Evolutionary conservation across 306 rosid genomes (phyloP), one percentile per base, ranked within the genome.

Genomic region (Hippophae rhamnoides): DNA sequence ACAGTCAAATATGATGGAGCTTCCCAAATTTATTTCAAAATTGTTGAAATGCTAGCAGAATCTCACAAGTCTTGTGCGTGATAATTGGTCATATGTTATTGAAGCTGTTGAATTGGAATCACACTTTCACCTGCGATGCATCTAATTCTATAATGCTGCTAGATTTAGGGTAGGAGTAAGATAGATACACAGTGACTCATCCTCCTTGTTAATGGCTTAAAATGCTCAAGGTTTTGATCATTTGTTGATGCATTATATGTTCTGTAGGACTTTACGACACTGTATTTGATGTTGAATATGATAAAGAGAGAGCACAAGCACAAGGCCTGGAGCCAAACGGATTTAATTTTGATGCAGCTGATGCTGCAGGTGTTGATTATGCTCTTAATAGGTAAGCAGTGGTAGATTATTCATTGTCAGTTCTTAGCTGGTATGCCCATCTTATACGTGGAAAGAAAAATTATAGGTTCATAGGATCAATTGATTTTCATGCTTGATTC

Each of bases 251-350:
- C 56, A 8, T 54, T 27, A 54, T 65, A 56, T 63, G 52, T 57
- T 25, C 60, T 76, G 43, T 72, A 88, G 99, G 99, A 78, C 96
- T 92, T 66, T 68, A 76, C 5, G 99, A 92, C 65, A 85, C 96
- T 6, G 96, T 92, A 51, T 82, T 82, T 73, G 99, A 92, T 8
- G 89, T 85, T 43, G 88, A 92, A 71, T 61, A 82, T 60, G 96
- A 83, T 56, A 80, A 50, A 73, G 96, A 84, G 69, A 88, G 96
- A 75, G 96, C 99, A 64, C 60, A 78, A 72, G 78, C 82, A 1
- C 81, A 86, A 69, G 89, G 88, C 68, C 81, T 92, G 43, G 89
- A 85, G 78, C 83, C 96, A 27, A 92, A 92, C 76, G 99, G 99
- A 59, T 92, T 86, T 74, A 76, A 63, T 73, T 92, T 92, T 62